A percentile compares a stretch with the other conserved stretches of the same genome.
phyloP scores from a whole-genome alignment of 2,329 filamentous ascomycete genomes.

The Amauroascus verrucosus region DNA sequence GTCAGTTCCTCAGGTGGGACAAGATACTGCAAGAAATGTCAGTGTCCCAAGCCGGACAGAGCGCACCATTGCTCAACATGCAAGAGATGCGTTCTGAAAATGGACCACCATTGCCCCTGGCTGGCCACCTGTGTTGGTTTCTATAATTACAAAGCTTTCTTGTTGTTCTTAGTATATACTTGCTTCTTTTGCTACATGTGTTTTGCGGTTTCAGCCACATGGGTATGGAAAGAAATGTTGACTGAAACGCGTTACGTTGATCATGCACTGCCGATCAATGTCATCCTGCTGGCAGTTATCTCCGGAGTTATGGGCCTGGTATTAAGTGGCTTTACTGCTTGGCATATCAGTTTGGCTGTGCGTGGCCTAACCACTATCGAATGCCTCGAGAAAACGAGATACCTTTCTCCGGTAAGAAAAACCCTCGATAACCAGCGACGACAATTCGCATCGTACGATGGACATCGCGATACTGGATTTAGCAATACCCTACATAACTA shows the following conservation, averaged over 20 bases:
- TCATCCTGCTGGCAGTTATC: slow-evolving; percentile 75
- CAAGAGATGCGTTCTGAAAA: slow-evolving; percentile 88
- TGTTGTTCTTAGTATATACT: slow-evolving; percentile 85
- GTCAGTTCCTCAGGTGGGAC: slow-evolving; percentile 83
- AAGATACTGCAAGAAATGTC: slow-evolving; percentile 95
- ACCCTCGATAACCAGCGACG: slow-evolving; percentile 55
- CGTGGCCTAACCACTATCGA: slow-evolving; percentile 89
- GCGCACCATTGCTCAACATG: slow-evolving; percentile 96
- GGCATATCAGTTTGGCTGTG: slow-evolving; percentile 76
- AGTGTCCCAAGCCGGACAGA: slow-evolving; percentile 85
- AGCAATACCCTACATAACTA: slow-evolving; percentile 46
- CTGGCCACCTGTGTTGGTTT: slow-evolving; percentile 90
- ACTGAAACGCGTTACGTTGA: slow-evolving; percentile 61
- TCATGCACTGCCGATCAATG: slow-evolving; percentile 75
- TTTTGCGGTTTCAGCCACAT: slow-evolving; percentile 65
- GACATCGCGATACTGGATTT: slow-evolving; percentile 27
- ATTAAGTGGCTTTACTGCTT: slow-evolving; percentile 75
- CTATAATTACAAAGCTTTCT: slow-evolving; percentile 88
- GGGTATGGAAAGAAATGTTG: slow-evolving; percentile 78
- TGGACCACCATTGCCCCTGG: slow-evolving; percentile 99
- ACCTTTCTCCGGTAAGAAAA: slow-evolving; percentile 68
- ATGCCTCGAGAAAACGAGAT: slow-evolving; percentile 88
- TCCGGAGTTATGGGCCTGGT: slow-evolving; percentile 87
- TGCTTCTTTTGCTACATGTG: slow-evolving; percentile 73
- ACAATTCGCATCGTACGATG: slow-evolving; percentile 28